Conservation (phyloP, 2,329 filamentous ascomycete genomes). For the Stagonosporopsis chrysanthemi region DNA sequence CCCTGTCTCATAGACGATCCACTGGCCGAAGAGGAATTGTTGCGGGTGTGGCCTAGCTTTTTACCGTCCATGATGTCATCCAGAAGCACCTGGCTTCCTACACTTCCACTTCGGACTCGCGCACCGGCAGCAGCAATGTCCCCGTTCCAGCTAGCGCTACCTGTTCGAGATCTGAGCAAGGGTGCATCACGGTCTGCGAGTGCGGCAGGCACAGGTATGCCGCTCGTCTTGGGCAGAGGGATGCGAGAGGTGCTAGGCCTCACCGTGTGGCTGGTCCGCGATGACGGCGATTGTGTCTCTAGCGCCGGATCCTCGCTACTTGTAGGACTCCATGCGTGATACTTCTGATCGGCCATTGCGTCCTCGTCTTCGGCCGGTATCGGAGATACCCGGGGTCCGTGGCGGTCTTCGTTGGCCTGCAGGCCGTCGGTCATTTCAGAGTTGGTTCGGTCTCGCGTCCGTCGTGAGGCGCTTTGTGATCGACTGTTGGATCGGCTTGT, state of each 20-base stretch:
- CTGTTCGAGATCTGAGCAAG: conserved; percentile 65
- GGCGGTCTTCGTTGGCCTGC: conserved; percentile 38
- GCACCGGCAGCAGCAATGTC: conserved; percentile 67
- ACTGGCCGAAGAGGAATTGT: conserved; percentile 32
- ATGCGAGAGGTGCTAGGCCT: conserved; percentile 75
- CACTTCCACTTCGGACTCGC: conserved; percentile 74
- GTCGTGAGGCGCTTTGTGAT: conserved; percentile 42
- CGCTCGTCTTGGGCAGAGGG: conserved; percentile 82
- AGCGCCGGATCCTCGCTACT: conserved; percentile 78
- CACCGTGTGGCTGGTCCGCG: conserved; percentile 57
- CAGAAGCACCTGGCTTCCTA: conserved; percentile 61
- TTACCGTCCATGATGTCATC: conserved; percentile 53
- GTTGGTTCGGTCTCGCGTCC: conserved; percentile 41
- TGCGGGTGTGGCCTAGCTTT: conserved; percentile 28
- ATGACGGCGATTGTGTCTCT: conserved; percentile 56
- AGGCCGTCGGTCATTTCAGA: conserved; percentile 39
- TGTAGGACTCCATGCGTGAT: conserved; percentile 71
- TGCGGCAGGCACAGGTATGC: conserved; percentile 74
- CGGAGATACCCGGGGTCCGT: conserved; percentile 46
- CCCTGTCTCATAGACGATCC: conserved; percentile 42
- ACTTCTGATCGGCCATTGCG: conserved; percentile 17
- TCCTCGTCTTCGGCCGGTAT: conserved; percentile 57
- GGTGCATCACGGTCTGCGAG: conserved; percentile 78
- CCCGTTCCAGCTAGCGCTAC: conserved; percentile 65
- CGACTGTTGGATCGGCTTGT: conserved; percentile 48